These are phyloP conservation scores for Solanum chaucha DNA, from an alignment of 257 asterid species.

Conservation along the genomic window DNA sequence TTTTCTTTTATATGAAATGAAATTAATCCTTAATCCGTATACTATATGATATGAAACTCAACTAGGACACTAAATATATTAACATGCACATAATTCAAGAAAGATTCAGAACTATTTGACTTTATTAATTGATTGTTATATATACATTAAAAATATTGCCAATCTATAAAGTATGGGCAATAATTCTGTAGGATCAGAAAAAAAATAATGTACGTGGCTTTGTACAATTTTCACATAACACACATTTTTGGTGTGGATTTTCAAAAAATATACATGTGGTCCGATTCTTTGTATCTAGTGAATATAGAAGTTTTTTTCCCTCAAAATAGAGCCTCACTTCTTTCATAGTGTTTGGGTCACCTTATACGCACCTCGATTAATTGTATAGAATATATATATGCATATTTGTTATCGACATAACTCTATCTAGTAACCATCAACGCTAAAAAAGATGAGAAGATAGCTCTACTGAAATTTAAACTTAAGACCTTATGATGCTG, in stretches of 20 bases:
- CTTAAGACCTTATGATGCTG: fast-evolving
- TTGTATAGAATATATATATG: too few relatives aligned
- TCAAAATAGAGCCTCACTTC: background rate
- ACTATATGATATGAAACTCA: background rate
- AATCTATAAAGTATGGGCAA: background rate
- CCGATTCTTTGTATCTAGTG: background rate
- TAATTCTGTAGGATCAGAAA: too few relatives aligned
- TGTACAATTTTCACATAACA: background rate
- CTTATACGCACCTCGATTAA: background rate
- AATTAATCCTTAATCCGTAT: background rate
- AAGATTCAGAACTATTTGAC: background rate
- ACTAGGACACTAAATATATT: background rate
- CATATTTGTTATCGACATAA: too few relatives aligned
- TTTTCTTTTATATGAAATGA: background rate
- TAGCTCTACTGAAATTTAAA: background rate
- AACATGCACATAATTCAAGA: background rate
- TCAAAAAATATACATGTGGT: background rate
- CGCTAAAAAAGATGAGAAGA: too few relatives aligned
- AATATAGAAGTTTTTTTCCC: background rate
- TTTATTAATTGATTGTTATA: background rate
- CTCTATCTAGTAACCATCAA: too few relatives aligned
- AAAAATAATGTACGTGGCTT: background rate
- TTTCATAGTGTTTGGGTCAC: background rate
- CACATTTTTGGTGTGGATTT: background rate
- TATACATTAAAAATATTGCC: background rate